Base-by-base conservation (phyloP, 1,284 basidiomycete genomes). In the Sporisorium exsertum region DNA sequence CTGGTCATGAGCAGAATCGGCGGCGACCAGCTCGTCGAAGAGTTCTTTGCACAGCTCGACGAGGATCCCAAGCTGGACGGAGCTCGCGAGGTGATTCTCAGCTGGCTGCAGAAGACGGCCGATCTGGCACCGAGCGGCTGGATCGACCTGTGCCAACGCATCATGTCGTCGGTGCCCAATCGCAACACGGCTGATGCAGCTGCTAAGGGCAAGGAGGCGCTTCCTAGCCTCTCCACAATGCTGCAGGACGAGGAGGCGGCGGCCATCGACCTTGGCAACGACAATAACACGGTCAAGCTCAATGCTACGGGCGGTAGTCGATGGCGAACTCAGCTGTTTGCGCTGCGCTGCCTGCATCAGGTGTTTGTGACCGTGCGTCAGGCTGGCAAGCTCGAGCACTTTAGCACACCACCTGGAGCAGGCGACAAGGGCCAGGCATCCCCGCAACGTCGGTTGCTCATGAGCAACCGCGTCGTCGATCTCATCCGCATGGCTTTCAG, bases 401-500 rank as follows among this genome's bases (percentile, higher is more conserved):
- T 82, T 45, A 77, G 68, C 88, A 92, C 72, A 88, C 88, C 68
- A 93, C 97, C 69, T 20, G 63, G 70, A 18, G 71, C 73, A 0
- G 92, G 67, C 2, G 67, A 95, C 83, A 91, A 76, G 93, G 91
- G 20, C 87, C 76, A 43, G 66, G 72, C 68, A 57, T 76, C 54
- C 81, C 81, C 18, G 77, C 74, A 75, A 84, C 86, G 47, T 80
- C 84, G 88, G 49, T 86, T 68, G 49, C 87, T 94, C 35, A 88
- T 96, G 33, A 91, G 93, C 51, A 91, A 91, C 40, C 90, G 93
- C n/a, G 91, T 96, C 2, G 90, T 91, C 0, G 97, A 99, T 86
- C 87, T 99, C 58, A 97, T 99, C 86, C 94, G 91, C 86, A 97
- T 98, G 91, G 96, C 97, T 0, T 99, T 99, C 86, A 96, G 93